Evolutionary conservation across 495 filamentous ascomycete genomes (phyloP), one percentile per base, ranked within the genome.

Genomic region (Baudoinia panamericana): DNA sequence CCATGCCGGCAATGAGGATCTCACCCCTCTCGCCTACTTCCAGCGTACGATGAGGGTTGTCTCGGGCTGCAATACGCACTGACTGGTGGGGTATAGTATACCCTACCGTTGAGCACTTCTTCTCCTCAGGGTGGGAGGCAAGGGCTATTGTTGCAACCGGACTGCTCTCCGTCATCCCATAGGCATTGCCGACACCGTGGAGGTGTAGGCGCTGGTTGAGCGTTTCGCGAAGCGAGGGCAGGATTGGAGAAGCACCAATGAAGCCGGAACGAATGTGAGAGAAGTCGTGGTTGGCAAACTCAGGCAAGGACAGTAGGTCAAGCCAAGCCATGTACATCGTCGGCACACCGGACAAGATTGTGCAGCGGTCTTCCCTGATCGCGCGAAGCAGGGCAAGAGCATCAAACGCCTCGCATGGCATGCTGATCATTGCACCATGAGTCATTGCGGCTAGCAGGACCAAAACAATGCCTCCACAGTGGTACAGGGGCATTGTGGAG

Each of bases 251-350:
- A 33, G 30, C 30, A 10, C 30, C 7, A 16, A 8, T 33, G 8
- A 33, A 33, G 8, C 30, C 8, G 7, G 7, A 10, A 8, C 7
- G 8, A 33, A 16, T 33, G 8, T 33, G 7, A 10, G 30, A 8
- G 17, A 33, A 33, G 30, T 33, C 30, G 8, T 8, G 30, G 17
- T 9, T 7, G 7, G 30, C 7, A 8, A 33, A 7, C 9, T 10
- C n/a, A n/a, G n/a, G n/a, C n/a, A n/a, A n/a, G n/a, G n/a, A n/a
- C n/a, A n/a, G n/a, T n/a, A n/a, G n/a, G n/a, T n/a, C n/a, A n/a
- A n/a, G n/a, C n/a, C n/a, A 33, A 16, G 82, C 76, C 8, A 84
- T 69, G 55, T 94, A 93, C 87, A 95, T 95, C n/a, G 87, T 94
- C 6, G 85, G 76, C 0, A 95, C 87, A 21, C 87, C 87, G 60